phyloP scores from a whole-genome alignment of 257 asterid genomes.

The Schizonepeta tenuifolia region DNA sequence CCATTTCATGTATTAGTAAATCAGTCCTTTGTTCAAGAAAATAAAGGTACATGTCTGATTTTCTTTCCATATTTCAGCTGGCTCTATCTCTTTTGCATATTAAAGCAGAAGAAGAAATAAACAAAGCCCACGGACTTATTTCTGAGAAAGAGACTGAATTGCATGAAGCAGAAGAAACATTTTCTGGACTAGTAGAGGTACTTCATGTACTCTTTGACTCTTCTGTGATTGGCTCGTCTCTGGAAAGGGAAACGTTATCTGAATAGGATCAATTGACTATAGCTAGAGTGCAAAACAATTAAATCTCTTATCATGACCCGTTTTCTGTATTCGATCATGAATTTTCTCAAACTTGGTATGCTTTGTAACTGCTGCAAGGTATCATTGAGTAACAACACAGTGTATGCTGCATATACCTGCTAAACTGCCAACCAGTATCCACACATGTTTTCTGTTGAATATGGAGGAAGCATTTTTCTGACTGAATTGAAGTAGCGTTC shows the following conservation, averaged over 20 bases:
- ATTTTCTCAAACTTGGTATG: background rate
- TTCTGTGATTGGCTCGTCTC: too few relatives aligned
- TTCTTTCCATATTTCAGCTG: conserved; percentile 55
- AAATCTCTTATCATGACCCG: background rate
- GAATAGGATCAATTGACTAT: background rate
- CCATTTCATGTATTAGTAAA: conserved; percentile 16
- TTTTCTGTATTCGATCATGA: background rate
- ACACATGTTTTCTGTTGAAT: conserved; percentile 30
- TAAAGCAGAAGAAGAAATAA: conserved; percentile 71
- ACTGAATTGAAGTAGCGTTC: conserved; percentile 36
- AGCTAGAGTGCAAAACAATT: background rate
- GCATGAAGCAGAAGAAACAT: conserved; percentile 67
- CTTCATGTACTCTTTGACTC: conserved; percentile 21
- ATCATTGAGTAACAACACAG: background rate
- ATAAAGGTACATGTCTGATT: conserved; percentile 22
- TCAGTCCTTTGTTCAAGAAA: conserved; percentile 6
- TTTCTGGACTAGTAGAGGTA: conserved; percentile 84
- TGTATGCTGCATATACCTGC: conserved; percentile 6
- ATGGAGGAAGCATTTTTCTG: conserved; percentile 23
- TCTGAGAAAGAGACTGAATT: conserved; percentile 76
- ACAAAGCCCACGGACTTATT: conserved; percentile 62
- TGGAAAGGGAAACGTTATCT: background rate
- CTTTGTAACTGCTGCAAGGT: background rate
- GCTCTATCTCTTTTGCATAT: conserved; percentile 66
- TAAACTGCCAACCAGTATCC: background rate